Evolutionary conservation across 1,284 basidiomycete species (phyloP).

Genomic region (Trichosporon sp.): DNA sequence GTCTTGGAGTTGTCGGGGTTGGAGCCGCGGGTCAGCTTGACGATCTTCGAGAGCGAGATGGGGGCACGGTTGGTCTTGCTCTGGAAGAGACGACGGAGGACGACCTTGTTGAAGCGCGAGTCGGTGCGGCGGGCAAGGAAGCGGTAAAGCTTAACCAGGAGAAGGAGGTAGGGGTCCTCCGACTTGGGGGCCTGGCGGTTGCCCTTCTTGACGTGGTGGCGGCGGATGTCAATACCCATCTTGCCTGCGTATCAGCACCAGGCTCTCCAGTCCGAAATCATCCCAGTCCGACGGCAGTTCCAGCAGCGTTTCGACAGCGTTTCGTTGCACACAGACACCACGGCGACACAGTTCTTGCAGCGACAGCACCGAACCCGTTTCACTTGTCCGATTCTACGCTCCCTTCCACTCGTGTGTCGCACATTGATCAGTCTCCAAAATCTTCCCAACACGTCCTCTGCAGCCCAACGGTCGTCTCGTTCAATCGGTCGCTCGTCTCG

Average conservation of each 20-base stretch:
- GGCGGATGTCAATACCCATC: conserved; percentile 92
- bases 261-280: not conserved
- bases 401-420: not conserved
- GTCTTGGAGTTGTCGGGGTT: conserved; percentile 69
- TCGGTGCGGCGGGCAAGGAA: conserved; percentile 98
- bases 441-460: not conserved
- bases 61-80: conserved; percentile 93
- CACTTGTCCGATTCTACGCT: not conserved
- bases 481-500: not conserved
- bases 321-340: not conserved
- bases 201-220: conserved; percentile 99
- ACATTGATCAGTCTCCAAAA: not conserved
- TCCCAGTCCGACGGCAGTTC: not conserved
- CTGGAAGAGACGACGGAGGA: conserved; percentile 95
- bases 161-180: conserved; percentile 97
- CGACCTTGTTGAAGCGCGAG: conserved; percentile 93
- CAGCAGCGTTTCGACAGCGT: not conserved
- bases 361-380: not conserved
- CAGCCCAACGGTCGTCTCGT: not conserved
- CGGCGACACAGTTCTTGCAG: not conserved
- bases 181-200: conserved; percentile 91
- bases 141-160: conserved; percentile 99
- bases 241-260: conserved; percentile 22
- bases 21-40: conserved; percentile 69
- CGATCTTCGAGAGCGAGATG: conserved; percentile 84